Percentiles rank a stretch among this genome's conserved stretches.
These are phyloP conservation scores for Penicillium sp. DNA, from an alignment of 2,329 filamentous ascomycete species.

Conservation along the genomic window DNA sequence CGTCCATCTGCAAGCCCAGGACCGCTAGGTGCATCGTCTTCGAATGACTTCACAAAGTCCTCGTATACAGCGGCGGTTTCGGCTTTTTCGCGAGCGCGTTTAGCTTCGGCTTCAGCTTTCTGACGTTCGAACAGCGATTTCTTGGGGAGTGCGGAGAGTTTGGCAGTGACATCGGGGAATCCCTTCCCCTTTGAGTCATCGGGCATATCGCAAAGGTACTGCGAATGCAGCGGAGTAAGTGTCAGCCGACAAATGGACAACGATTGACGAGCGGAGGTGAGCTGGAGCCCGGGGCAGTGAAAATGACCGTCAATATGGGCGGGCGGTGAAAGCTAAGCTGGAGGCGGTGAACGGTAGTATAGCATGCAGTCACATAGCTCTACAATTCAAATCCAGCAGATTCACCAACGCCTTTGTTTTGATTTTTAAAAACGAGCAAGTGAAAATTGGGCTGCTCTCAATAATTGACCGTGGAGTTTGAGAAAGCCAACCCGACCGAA, in stretches of 20 bases:
- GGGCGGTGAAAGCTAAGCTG: constrained; percentile 14
- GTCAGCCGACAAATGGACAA: neutral
- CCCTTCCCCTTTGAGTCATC: constrained; percentile 43
- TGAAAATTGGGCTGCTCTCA: no score
- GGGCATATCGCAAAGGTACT: constrained; percentile 36
- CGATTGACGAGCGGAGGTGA: neutral
- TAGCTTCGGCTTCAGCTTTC: constrained; percentile 86
- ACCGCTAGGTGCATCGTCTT: constrained; percentile 43
- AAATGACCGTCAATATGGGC: constrained; percentile 4
- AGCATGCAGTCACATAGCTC: no score
- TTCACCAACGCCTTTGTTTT: no score
- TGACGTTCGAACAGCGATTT: constrained; percentile 88
- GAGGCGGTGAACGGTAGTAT: neutral
- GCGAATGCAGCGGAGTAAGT: constrained; percentile 24
- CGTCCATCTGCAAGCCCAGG: constrained; percentile 28
- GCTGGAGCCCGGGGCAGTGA: constrained; percentile 7
- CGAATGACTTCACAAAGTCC: constrained; percentile 78
- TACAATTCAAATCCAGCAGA: no score
- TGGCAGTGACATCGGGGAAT: constrained; percentile 75
- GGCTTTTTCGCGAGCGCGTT: constrained; percentile 79
- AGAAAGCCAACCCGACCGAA: no score
- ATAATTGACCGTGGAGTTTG: no score
- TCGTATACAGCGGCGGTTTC: constrained; percentile 87
- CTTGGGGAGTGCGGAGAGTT: constrained; percentile 78
- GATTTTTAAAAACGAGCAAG: no score